phyloP scores from a whole-genome alignment of 345 rosid species.

The Lumnitzera littorea region DNA sequence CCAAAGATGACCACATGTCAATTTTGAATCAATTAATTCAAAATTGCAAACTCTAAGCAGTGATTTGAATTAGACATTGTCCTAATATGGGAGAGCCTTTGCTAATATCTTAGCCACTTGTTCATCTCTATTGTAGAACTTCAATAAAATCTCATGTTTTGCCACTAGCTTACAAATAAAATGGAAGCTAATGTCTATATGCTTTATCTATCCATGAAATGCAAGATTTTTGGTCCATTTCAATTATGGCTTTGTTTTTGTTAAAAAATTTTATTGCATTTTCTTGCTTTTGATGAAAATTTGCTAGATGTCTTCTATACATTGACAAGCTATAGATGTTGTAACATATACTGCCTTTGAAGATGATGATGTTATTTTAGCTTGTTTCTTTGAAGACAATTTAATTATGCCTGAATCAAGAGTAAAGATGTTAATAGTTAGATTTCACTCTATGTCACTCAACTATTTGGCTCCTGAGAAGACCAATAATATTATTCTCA shows the following conservation, averaged over 20 bases:
- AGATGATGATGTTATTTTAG: background rate
- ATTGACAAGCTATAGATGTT: background rate
- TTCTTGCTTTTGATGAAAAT: background rate
- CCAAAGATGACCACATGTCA: too few species aligned
- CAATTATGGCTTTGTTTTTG: conserved; percentile 7
- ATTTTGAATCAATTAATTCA: background rate
- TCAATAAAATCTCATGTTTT: background rate
- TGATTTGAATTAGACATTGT: background rate
- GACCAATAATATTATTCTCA: too few species aligned
- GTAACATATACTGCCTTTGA: conserved; percentile 4
- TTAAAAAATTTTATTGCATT: background rate
- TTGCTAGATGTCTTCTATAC: conserved; percentile 1
- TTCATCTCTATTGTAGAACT: too few species aligned
- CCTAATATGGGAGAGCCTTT: background rate
- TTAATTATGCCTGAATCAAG: too few species aligned
- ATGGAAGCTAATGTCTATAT: conserved; percentile 1
- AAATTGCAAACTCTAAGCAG: background rate
- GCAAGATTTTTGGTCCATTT: conserved; percentile 3
- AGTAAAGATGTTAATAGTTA: too few species aligned
- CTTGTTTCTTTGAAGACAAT: too few species aligned
- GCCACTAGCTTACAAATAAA: background rate
- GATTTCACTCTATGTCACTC: too few species aligned
- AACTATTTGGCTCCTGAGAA: too few species aligned
- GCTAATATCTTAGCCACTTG: conserved; percentile 2
- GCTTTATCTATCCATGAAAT: conserved; percentile 10